These are phyloP conservation scores for Keithomyces neogunnii DNA, from an alignment of 2,329 filamentous ascomycete genomes.

Conservation along the genomic window DNA sequence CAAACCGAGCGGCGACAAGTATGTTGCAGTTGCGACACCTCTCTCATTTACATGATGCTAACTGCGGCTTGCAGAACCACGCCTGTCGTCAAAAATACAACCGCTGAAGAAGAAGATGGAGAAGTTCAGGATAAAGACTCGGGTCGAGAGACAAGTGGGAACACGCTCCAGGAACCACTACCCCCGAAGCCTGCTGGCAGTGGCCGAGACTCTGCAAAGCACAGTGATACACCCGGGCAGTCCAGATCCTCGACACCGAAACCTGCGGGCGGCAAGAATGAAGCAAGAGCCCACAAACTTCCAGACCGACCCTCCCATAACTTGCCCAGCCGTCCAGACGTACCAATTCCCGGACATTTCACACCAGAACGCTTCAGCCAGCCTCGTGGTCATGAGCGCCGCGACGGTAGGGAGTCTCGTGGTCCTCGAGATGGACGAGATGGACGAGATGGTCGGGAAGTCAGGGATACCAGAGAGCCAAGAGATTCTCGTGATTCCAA, in stretches of 20 bases:
- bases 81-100: slow-evolving; percentile 8
- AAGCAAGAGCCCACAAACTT: slow-evolving; percentile 25
- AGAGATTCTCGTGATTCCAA: slow-evolving; percentile 25
- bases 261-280: slow-evolving; percentile 16
- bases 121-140: slow-evolving; percentile 54
- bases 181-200: slow-evolving; percentile 22
- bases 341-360: slow-evolving; percentile 42
- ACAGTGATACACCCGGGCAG: slow-evolving; percentile 13
- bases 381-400: slow-evolving; percentile 29
- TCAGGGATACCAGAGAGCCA: slow-evolving; percentile 26
- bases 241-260: slow-evolving; percentile 21
- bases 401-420: slow-evolving; percentile 26
- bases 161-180: slow-evolving; percentile 22
- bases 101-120: slow-evolving; percentile 58
- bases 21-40: slow-evolving; percentile 12
- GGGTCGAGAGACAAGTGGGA: slow-evolving; percentile 5
- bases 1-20: slow-evolving; percentile 42
- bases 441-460: slow-evolving; percentile 20
- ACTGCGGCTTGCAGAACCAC: slow-evolving; percentile 11
- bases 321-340: slow-evolving; percentile 51
- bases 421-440: slow-evolving; percentile 20
- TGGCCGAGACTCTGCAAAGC: slow-evolving; percentile 18
- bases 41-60: slow-evolving; percentile 1
- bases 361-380: slow-evolving; percentile 37
- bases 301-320: slow-evolving; percentile 28